These are phyloP conservation scores for Colletotrichum godetiae DNA, from an alignment of 2,329 filamentous ascomycete genomes.

Conservation along the genomic window DNA sequence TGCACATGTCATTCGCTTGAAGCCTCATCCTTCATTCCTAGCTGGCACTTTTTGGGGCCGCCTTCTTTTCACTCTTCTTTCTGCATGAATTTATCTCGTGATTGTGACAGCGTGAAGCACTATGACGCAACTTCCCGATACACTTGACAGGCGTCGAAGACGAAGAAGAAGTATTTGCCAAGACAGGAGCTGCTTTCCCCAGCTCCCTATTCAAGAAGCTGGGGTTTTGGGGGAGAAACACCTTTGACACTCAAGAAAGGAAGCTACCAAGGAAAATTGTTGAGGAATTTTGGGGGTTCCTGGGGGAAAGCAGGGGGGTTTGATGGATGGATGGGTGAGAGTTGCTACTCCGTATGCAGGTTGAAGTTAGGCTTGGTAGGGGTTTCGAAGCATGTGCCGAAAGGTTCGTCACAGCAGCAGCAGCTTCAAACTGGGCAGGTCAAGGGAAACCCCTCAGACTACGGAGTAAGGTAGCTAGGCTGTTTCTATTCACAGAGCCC, in stretches of 20 bases:
- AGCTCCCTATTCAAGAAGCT: neutral
- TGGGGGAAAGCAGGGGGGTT: neutral
- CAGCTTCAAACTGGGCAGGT: neutral
- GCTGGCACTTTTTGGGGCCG: too few species aligned
- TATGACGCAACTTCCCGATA: neutral
- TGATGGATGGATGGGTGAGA: neutral
- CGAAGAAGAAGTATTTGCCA: neutral
- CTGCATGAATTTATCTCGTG: neutral
- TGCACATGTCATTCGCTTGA: neutral
- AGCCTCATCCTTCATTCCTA: too few species aligned
- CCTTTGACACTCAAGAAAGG: neutral
- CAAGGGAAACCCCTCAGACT: neutral
- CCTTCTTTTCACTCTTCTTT: too few species aligned
- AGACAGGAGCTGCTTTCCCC: neutral
- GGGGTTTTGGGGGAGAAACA: neutral
- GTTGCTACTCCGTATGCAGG: neutral
- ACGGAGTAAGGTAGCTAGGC: too few species aligned
- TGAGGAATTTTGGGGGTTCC: neutral
- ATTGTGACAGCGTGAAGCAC: neutral
- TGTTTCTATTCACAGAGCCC: neutral
- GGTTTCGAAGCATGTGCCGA: neutral
- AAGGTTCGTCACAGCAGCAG: neutral
- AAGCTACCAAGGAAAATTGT: constrained; percentile 15
- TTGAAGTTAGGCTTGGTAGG: neutral
- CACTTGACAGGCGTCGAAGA: neutral